These are phyloP conservation scores for Penicillium soppii DNA, from an alignment of 495 filamentous ascomycete genomes.

Conservation along the genomic window DNA sequence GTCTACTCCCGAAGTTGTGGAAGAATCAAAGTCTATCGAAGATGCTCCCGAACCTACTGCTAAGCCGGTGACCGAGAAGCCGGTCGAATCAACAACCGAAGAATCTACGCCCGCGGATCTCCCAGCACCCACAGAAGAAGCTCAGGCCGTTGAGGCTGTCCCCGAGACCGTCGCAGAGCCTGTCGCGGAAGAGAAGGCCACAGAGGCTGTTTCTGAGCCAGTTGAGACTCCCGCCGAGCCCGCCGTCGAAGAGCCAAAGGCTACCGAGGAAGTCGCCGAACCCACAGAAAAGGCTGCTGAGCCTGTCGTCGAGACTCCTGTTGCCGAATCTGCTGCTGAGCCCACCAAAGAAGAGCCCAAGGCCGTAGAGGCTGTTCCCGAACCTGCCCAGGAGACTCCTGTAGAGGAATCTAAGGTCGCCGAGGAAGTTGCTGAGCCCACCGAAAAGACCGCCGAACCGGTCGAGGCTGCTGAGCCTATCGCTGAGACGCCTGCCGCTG, in stretches of 20 bases:
- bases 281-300: not conserved
- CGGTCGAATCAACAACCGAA: not conserved
- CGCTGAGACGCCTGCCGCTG: constrained; percentile 10
- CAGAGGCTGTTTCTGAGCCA: constrained; percentile 4
- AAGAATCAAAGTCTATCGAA: not conserved
- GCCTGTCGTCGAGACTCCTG: not conserved
- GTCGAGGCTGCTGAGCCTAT: not conserved
- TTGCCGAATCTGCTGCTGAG: not conserved
- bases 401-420: constrained; percentile 9
- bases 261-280: constrained; percentile 2
- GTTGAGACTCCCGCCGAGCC: constrained; percentile 13
- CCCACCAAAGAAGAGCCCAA: constrained; percentile 1
- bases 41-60: not conserved
- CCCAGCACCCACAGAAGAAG: constrained; percentile 2
- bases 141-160: constrained; percentile 4
- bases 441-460: constrained; percentile 1
- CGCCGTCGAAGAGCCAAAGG: constrained; percentile 4
- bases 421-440: constrained; percentile 7
- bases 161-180: constrained; percentile 4
- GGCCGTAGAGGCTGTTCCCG: constrained; percentile 1
- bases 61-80: constrained; percentile 6
- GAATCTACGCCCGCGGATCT: not conserved
- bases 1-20: not conserved
- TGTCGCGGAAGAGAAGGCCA: constrained; percentile 2
- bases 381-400: constrained; percentile 6